Evolutionary conservation across 163 green algal species (phyloP).

Genomic region (Scenedesmus sp.): DNA sequence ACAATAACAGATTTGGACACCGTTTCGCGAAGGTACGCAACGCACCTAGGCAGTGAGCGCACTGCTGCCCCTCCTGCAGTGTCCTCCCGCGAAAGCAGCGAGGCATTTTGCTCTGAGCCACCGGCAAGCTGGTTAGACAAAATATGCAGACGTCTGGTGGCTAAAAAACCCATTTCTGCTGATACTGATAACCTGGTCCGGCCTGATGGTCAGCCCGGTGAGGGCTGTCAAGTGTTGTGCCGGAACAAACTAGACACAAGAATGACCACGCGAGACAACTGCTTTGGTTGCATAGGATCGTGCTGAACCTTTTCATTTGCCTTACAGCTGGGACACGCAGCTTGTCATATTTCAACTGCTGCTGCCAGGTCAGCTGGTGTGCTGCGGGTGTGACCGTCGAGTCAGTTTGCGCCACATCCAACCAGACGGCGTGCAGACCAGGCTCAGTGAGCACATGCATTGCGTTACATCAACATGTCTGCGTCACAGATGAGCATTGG

Average conservation of each 20-base stretch:
- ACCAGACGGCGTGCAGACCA: neutral
- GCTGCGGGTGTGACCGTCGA: neutral
- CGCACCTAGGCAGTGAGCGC: slow-evolving; percentile 65
- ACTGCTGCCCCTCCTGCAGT: slow-evolving; percentile 20
- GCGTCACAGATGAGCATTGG: neutral
- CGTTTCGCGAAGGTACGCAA: slow-evolving; percentile 74
- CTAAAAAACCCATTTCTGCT: neutral
- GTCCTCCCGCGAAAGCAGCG: neutral
- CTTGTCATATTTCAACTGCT: slow-evolving; percentile 12
- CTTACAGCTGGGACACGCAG: neutral
- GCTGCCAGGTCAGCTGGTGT: slow-evolving; percentile 6
- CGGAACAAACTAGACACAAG: neutral
- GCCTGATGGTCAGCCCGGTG: neutral
- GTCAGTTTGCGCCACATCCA: neutral
- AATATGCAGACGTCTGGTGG: neutral
- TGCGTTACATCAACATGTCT: neutral
- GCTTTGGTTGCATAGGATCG: neutral
- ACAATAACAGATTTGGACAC: neutral
- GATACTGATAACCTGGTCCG: neutral
- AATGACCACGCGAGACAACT: neutral
- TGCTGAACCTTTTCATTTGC: no score
- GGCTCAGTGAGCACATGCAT: neutral
- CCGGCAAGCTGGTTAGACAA: neutral
- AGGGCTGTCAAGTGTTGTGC: neutral
- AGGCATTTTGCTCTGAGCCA: neutral